Evolutionary conservation across 208 protist species (phyloP), one percentile per base, ranked within the genome.

Genomic region (Sergeia podlipaevii): DNA sequence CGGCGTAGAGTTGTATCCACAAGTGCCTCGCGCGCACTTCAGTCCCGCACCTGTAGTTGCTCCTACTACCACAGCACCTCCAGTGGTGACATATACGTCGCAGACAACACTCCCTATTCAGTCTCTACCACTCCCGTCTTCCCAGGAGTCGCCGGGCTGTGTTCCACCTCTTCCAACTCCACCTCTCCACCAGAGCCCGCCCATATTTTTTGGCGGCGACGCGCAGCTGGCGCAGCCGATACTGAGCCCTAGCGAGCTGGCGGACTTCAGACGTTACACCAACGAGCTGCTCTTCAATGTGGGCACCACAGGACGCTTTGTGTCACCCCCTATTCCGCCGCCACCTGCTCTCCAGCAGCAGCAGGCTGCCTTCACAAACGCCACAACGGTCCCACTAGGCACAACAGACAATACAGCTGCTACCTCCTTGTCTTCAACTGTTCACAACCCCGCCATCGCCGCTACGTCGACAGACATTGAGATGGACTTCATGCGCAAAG

Each of bases 181-280:
- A n/a, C n/a, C n/a, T n/a, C n/a, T n/a, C n/a, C n/a, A n/a, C n/a
- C n/a, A n/a, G n/a, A n/a, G n/a, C n/a, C n/a, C n/a, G n/a, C n/a
- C n/a, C n/a, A n/a, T n/a, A n/a, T n/a, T n/a, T n/a, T n/a, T n/a
- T n/a, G n/a, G n/a, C n/a, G n/a, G n/a, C n/a, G n/a, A n/a, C n/a
- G n/a, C n/a, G n/a, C n/a, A n/a, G n/a, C n/a, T 59, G 27, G 37
- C 48, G 27, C 41, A 70, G 38, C 56, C 62, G 13, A 46, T 72
- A 13, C 66, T 89, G 15, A 70, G 33, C 23, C 72, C 75, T 0
- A 57, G 52, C 13, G 70, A 90, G 54, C 27, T 60, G 20, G 36
- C 44, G 21, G 80, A 79, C 34, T 92, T 92, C 52, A 48, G 59
- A 8, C 74, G 70, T 21, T 92, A 92, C 65, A 77, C 74, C 1